These are phyloP conservation scores for Ilyonectria mors-panacis DNA, from an alignment of 2,329 filamentous ascomycete genomes.

Conservation along the genomic window DNA sequence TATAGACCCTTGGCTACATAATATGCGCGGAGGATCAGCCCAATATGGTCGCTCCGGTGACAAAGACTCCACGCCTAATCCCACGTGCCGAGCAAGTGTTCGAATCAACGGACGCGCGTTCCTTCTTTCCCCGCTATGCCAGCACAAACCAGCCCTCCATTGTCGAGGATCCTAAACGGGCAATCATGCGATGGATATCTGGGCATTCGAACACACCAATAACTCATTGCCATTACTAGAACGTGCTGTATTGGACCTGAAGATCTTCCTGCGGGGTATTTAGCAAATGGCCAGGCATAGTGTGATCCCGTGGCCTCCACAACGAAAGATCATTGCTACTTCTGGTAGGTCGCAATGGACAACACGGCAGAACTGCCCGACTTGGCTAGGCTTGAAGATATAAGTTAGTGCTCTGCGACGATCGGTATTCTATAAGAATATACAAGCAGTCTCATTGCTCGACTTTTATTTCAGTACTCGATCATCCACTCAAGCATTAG, in stretches of 20 bases:
- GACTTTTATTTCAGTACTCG: neutral
- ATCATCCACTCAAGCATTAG: neutral
- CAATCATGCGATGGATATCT: conserved; percentile 11
- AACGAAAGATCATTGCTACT: conserved; percentile 25
- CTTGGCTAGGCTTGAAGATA: conserved; percentile 12
- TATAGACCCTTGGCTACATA: neutral
- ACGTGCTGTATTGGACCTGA: conserved; percentile 9
- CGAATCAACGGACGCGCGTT: neutral
- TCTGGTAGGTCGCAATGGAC: conserved; percentile 26
- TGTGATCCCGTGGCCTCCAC: conserved; percentile 25
- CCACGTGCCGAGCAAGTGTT: neutral
- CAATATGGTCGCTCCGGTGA: neutral
- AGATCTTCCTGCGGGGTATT: conserved; percentile 12
- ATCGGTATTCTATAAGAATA: neutral
- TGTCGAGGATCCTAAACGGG: neutral
- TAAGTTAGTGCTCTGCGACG: neutral
- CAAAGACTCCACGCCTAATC: neutral
- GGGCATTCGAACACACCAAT: conserved; percentile 22
- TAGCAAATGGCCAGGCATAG: neutral
- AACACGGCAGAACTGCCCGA: conserved; percentile 17
- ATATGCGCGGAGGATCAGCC: conserved; percentile 2
- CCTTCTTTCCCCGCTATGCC: neutral
- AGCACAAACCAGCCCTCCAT: neutral
- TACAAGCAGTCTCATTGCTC: neutral
- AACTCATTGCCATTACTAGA: neutral